These are phyloP conservation scores for Astrothelium macrocarpum DNA, from an alignment of 495 filamentous ascomycete species.

Conservation along the genomic window DNA sequence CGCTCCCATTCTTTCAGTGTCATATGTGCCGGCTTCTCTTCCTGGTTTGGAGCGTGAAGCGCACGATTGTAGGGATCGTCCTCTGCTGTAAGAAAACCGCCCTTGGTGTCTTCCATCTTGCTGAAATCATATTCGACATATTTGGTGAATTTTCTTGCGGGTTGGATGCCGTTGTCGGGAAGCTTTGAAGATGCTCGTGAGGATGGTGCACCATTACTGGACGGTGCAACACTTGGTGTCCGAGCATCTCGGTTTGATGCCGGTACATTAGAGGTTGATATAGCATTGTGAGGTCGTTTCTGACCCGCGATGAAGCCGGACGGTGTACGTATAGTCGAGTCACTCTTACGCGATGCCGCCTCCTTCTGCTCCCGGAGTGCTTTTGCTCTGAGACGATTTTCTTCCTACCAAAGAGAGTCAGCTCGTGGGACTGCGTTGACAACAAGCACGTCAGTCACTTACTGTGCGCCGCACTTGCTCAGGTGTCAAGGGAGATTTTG, in stretches of 20 bases:
- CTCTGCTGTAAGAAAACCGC: slow-evolving; percentile 75
- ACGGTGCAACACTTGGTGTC: slow-evolving; percentile 22
- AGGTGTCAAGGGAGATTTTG: slow-evolving; percentile 55
- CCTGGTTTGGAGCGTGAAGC: slow-evolving; percentile 47
- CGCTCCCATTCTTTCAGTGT: slow-evolving; percentile 87
- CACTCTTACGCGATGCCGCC: slow-evolving; percentile 26
- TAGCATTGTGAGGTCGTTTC: slow-evolving; percentile 53
- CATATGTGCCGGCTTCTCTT: slow-evolving; percentile 78
- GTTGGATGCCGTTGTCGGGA: slow-evolving; percentile 51
- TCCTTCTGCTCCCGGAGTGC: slow-evolving; percentile 60
- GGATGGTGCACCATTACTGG: slow-evolving; percentile 14
- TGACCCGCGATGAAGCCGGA: slow-evolving; percentile 37
- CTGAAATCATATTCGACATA: slow-evolving; percentile 96
- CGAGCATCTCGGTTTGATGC: slow-evolving; percentile 60
- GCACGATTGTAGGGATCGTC: slow-evolving; percentile 86
- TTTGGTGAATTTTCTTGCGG: slow-evolving; percentile 73
- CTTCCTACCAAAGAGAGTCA: slow-evolving; percentile 49
- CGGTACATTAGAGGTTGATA: slow-evolving; percentile 51
- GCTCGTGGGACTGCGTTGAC: background rate
- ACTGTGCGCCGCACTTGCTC: slow-evolving; percentile 50
- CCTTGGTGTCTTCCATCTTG: slow-evolving; percentile 96
- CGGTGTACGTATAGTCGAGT: slow-evolving; percentile 22
- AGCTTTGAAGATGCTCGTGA: slow-evolving; percentile 15
- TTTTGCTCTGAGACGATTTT: slow-evolving; percentile 85
- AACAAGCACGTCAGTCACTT: background rate